phyloP scores from a whole-genome alignment of 176 grass and related monocot genomes.

The Juncus inflexus region DNA sequence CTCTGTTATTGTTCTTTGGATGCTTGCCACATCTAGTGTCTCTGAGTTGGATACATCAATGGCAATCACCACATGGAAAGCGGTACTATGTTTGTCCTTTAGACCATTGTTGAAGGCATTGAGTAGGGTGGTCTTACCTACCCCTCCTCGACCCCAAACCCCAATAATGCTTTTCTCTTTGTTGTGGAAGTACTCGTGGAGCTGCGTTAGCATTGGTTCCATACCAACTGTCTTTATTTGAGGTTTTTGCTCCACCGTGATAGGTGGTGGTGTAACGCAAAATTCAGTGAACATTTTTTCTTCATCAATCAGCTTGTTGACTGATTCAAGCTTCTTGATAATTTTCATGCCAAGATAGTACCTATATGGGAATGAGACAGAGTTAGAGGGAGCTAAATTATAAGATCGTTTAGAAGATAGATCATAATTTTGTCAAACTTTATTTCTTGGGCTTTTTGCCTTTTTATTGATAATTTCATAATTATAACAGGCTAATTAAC shows the following conservation, averaged over 20 bases:
- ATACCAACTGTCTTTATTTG: conserved; percentile 38
- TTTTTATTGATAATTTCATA: too few species aligned
- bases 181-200: conserved; percentile 39
- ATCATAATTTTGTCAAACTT: too few species aligned
- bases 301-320: conserved; percentile 27
- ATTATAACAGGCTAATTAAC: too few species aligned
- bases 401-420: too few species aligned
- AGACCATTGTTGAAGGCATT: conserved; percentile 59
- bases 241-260: conserved; percentile 15
- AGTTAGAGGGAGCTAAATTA: too few species aligned
- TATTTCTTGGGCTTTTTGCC: too few species aligned
- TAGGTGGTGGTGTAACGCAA: conserved; percentile 26
- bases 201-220: conserved; percentile 34
- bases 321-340: conserved; percentile 28
- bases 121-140: conserved; percentile 73
- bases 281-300: conserved; percentile 21
- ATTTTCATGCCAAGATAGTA: conserved; percentile 31
- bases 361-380: neutral
- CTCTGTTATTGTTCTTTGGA: conserved; percentile 50
- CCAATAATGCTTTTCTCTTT: conserved; percentile 46
- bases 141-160: conserved; percentile 53
- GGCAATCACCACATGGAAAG: conserved; percentile 42
- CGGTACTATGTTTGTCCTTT: conserved; percentile 15
- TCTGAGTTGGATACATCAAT: conserved; percentile 65
- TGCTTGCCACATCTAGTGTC: conserved; percentile 36